Evolutionary conservation across 2,329 filamentous ascomycete genomes (phyloP).

Genomic region (Fusarium keratoplasticum): DNA sequence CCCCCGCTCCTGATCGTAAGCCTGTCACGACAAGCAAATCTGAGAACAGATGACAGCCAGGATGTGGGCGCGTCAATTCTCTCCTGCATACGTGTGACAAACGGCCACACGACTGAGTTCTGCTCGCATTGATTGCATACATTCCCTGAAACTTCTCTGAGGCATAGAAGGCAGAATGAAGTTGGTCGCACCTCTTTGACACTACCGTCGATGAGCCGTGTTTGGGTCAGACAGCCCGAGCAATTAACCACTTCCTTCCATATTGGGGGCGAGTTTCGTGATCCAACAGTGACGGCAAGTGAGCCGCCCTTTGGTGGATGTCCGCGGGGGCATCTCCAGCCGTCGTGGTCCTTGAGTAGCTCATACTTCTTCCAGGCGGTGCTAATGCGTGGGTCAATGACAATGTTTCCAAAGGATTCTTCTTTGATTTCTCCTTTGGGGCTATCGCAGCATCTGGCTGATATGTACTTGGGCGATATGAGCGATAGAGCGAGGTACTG

Average conservation of each 20-base stretch:
- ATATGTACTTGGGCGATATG: background rate
- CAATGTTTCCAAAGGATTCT: background rate
- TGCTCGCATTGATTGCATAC: background rate
- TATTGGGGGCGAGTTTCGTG: background rate
- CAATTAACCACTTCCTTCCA: background rate
- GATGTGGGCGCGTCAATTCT: background rate
- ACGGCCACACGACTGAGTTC: background rate
- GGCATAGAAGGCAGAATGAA: background rate
- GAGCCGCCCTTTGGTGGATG: background rate
- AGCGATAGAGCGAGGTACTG: background rate
- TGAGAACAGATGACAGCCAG: background rate
- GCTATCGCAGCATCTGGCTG: background rate
- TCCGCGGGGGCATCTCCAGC: background rate
- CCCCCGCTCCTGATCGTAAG: background rate
- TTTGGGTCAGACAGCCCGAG: background rate
- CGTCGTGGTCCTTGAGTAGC: background rate
- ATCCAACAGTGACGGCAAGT: background rate
- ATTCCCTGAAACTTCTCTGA: background rate
- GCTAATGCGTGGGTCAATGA: background rate
- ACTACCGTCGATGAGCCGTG: background rate
- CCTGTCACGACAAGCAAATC: background rate
- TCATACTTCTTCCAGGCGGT: background rate
- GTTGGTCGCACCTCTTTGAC: background rate
- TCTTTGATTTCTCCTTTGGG: background rate
- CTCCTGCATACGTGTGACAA: background rate